A percentile compares a stretch with the other conserved stretches of the same genome.
Evolutionary conservation across 208 protist species (phyloP).

Genomic region (Novymonas esmeraldas): DNA sequence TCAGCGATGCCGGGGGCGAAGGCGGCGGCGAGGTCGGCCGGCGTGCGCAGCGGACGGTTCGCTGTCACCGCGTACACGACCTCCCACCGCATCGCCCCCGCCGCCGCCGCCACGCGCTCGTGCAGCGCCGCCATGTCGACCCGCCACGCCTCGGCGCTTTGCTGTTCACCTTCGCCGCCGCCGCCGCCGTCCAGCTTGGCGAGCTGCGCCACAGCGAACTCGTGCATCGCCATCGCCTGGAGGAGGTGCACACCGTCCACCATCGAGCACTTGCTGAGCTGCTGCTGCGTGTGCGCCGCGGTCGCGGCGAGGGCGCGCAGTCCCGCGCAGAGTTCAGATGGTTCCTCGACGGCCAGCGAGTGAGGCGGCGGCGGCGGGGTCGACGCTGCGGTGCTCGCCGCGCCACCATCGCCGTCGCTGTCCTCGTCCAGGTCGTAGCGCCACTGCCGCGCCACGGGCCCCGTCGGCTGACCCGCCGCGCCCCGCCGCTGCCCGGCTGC

Average conservation of each 20-base stretch:
- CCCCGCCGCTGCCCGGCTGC: no score
- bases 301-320: slow-evolving; percentile 20
- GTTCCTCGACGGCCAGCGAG: background rate
- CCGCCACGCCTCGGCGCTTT: no score
- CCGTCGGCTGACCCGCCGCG: no score
- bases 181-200: background rate
- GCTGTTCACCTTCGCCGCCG: no score
- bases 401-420: no score
- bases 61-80: slow-evolving; percentile 60
- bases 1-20: slow-evolving; percentile 64
- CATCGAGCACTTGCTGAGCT: slow-evolving; percentile 27
- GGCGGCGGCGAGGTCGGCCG: slow-evolving; percentile 54
- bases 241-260: slow-evolving; percentile 43
- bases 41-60: slow-evolving; percentile 49
- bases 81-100: slow-evolving; percentile 53
- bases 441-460: background rate
- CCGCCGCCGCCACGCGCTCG: slow-evolving; percentile 19
- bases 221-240: slow-evolving; percentile 27
- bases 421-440: background rate
- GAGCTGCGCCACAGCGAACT: slow-evolving; percentile 23
- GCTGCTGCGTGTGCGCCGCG: slow-evolving; percentile 11
- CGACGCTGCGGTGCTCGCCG: background rate
- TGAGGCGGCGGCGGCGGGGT: background rate
- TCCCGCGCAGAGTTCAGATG: background rate
- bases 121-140: slow-evolving; percentile 11